Conservation (phyloP, 768 basidiomycete species). For the Leccinum boreale region DNA sequence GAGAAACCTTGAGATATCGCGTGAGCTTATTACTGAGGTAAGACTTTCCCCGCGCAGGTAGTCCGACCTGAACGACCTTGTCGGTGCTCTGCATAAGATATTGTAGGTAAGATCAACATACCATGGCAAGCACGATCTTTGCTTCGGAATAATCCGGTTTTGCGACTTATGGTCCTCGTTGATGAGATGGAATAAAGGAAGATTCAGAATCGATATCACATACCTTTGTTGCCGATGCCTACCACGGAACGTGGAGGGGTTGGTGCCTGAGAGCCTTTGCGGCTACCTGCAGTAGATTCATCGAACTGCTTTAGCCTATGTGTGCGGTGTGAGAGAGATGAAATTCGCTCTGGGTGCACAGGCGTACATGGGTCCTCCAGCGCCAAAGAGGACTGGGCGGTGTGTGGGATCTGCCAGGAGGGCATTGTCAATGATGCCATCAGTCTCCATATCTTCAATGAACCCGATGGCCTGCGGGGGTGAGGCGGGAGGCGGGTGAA, state of each 20-base stretch:
- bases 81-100: background rate
- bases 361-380: constrained; percentile 71
- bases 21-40: constrained; percentile 97
- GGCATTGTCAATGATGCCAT: constrained; percentile 11
- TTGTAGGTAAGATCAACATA: constrained; percentile 28
- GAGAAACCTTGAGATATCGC: constrained; percentile 85
- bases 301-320: constrained; percentile 77
- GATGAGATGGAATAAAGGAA: constrained; percentile 1
- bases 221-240: constrained; percentile 88
- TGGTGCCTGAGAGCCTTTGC: constrained; percentile 66
- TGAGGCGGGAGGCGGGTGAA: constrained; percentile 11
- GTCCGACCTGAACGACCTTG: constrained; percentile 62
- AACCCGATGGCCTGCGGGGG: constrained; percentile 12
- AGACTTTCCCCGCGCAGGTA: constrained; percentile 98
- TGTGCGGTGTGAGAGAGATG: background rate
- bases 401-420: constrained; percentile 14
- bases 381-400: constrained; percentile 64
- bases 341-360: background rate
- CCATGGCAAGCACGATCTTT: constrained; percentile 98
- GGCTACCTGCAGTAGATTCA: constrained; percentile 66
- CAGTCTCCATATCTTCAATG: constrained; percentile 27
- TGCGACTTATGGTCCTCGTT: constrained; percentile 51
- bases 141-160: constrained; percentile 99
- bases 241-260: constrained; percentile 83
- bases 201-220: background rate